Conservation (phyloP, 1,139 yeast genomes). For the Sugiyamaella grinbergsii region DNA sequence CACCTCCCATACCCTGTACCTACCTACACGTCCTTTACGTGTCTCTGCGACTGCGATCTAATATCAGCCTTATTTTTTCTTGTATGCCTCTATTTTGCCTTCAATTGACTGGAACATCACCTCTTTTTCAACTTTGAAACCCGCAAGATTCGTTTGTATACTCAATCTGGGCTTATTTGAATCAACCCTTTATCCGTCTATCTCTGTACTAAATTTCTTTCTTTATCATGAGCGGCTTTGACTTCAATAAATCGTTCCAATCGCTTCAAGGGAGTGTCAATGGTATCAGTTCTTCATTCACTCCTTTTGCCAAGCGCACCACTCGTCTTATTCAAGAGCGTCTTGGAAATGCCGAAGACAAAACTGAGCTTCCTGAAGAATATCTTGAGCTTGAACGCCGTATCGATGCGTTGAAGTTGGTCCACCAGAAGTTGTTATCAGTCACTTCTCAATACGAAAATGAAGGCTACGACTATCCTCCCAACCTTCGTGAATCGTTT, state of each 20-base stretch:
- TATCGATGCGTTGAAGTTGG: slow-evolving; percentile 71
- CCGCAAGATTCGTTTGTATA: too few species aligned
- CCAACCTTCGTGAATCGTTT: slow-evolving; percentile 68
- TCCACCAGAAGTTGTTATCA: slow-evolving; percentile 71
- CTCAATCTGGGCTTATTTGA: too few species aligned
- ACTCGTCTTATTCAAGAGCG: slow-evolving; percentile 76
- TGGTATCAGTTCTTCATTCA: slow-evolving; percentile 46
- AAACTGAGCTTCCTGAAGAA: slow-evolving; percentile 80
- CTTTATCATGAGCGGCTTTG: slow-evolving; percentile 39
- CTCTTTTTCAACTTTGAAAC: too few species aligned
- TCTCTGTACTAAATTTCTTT: background rate
- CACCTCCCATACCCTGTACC: too few species aligned
- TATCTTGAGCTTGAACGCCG: slow-evolving; percentile 72
- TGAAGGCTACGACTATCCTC: slow-evolving; percentile 88
- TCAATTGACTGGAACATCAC: too few species aligned
- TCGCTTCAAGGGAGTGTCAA: slow-evolving; percentile 41
- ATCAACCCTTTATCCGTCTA: too few species aligned
- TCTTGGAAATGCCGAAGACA: slow-evolving; percentile 77
- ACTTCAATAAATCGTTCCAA: slow-evolving; percentile 46
- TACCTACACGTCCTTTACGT: too few species aligned
- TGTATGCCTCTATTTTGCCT: too few species aligned
- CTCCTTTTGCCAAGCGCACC: slow-evolving; percentile 79
- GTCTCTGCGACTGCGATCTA: too few species aligned
- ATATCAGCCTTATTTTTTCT: too few species aligned
- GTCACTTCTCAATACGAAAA: slow-evolving; percentile 73